Evolutionary conservation across 306 rosid species (phyloP), one percentile per base, ranked within the genome.

Genomic region (Vigna nakashimae): DNA sequence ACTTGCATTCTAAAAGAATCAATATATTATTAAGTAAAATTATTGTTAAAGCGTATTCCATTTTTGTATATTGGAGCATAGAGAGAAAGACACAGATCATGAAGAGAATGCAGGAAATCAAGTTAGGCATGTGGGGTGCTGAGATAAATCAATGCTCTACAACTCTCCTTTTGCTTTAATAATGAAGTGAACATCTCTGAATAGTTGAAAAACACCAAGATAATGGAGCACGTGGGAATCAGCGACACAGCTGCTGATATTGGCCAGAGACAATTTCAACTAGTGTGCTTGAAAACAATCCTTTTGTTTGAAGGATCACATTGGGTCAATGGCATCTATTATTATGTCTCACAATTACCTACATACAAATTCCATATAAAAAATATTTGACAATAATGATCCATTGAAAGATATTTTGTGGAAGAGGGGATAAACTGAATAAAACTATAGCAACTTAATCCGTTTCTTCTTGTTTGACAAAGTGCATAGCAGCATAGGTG

Each of bases 141-240:
- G 64, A 58, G 69, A 65, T 52, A 32, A 75, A 73, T 65, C 63
- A 75, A 84, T 78, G 86, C 56, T 71, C 63, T 49, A 78, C 74
- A 85, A 70, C 38, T 49, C 36, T 75, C 46, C 83, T 75, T 65
- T 79, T 56, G 63, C 78, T 62, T 73, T 66, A 56, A 34, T 72
- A 38, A 55, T 70, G 73, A 58, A 59, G 40, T 60, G 58, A 30
- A 30, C 34, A 30, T 30, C 34, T 30, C 14, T 24, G 64, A 18
- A 28, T 57, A 60, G 42, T 51, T 38, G 69, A 51, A 73, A 67
- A 67, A 52, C 69, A 84, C 69, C 18, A 76, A 76, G 59, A 68
- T 62, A 62, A 69, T 62, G 76, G 79, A 78, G 38, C 64, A 78
- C 82, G 52, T 63, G 76, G 65, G 65, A 82, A 75, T 82, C 86